These are phyloP conservation scores for Colletotrichum sp. DNA, from an alignment of 2,329 filamentous ascomycete genomes.

Conservation along the genomic window DNA sequence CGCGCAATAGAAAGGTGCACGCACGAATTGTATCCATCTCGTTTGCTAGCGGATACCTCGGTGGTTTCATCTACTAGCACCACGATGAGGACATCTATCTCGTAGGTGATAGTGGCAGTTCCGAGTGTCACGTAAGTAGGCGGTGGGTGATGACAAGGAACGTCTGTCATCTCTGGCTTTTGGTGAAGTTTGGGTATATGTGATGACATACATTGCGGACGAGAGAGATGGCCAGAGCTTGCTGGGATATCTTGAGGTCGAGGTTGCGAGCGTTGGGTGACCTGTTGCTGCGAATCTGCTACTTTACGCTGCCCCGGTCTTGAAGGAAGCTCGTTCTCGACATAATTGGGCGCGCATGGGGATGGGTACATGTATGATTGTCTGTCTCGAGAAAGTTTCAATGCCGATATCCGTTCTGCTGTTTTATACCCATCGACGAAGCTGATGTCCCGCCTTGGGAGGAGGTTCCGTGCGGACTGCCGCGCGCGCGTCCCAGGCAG, in stretches of 20 bases:
- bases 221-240: neutral
- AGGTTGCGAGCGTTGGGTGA: neutral
- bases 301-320: neutral
- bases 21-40: fast-evolving
- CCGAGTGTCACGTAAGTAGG: neutral
- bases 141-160: neutral
- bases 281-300: neutral
- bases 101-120: no score
- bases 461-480: no score
- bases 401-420: neutral
- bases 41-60: no score
- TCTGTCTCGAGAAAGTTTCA: neutral
- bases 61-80: no score
- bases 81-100: neutral
- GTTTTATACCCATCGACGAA: neutral
- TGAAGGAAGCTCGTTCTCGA: neutral
- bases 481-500: no score
- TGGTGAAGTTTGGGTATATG: fast-evolving
- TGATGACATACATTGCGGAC: fast-evolving
- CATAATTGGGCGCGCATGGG: neutral
- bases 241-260: no score
- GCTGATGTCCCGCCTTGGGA: neutral
- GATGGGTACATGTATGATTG: no score
- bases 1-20: neutral
- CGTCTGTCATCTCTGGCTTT: neutral